A percentile compares a stretch with the other conserved stretches of the same genome.
These are phyloP conservation scores for Ophiostoma populinum DNA, from an alignment of 2,329 filamentous ascomycete species.

Conservation along the genomic window DNA sequence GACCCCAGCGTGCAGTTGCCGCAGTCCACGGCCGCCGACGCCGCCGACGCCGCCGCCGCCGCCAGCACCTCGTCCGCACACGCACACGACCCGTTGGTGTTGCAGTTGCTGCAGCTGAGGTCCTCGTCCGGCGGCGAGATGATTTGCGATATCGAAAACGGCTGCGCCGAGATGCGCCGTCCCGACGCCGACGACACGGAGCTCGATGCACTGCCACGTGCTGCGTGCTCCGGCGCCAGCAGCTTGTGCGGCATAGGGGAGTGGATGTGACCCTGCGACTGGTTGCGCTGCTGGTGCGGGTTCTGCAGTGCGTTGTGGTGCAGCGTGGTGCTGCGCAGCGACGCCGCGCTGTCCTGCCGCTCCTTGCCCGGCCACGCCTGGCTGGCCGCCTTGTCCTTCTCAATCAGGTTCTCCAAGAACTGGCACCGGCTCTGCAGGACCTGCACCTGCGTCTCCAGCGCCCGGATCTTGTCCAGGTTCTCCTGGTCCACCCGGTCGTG, in stretches of 20 bases:
- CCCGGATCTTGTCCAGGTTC: conserved; percentile 38
- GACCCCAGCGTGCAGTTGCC: conserved; percentile 45
- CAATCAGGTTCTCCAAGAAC: conserved; percentile 45
- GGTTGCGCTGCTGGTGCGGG: conserved; percentile 5
- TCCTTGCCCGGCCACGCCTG: conserved; percentile 8
- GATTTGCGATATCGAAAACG: conserved; percentile 40
- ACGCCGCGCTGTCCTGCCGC: conserved; percentile 7
- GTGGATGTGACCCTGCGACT: conserved; percentile 6
- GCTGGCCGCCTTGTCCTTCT: conserved; percentile 26
- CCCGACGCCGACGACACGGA: conserved; percentile 14
- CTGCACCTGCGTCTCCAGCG: conserved; percentile 48
- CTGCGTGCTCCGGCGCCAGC: conserved; percentile 8
- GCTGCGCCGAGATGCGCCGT: conserved; percentile 19
- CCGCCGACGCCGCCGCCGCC: conserved; percentile 34
- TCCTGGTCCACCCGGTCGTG: conserved; percentile 39
- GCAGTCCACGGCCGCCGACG: conserved; percentile 40
- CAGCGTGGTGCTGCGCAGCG: conserved; percentile 6
- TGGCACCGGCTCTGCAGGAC: conserved; percentile 45
- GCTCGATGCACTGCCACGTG: conserved; percentile 14
- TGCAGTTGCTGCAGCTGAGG: conserved; percentile 39
- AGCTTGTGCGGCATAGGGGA: conserved; percentile 8
- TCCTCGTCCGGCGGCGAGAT: conserved; percentile 34
- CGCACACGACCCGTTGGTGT: conserved; percentile 33
- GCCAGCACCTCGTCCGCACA: conserved; percentile 42
- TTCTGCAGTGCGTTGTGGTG: conserved; percentile 4